phyloP scores from a whole-genome alignment of 768 basidiomycete genomes.

The Mrakia frigida region DNA sequence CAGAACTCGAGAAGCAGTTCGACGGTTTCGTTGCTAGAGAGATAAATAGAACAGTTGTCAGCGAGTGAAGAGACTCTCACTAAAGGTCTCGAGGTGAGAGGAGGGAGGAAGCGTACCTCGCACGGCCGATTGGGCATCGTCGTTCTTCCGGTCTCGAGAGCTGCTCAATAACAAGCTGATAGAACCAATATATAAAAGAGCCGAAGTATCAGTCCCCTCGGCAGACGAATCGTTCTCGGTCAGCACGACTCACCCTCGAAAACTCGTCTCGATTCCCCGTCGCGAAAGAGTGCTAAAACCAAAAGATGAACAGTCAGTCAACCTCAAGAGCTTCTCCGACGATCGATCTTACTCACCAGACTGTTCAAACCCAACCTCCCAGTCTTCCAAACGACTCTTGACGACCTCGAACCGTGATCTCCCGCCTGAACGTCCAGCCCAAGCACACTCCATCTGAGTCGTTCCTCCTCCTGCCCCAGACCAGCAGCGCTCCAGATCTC shows the following conservation, averaged over 20 bases:
- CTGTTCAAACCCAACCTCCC: constrained; percentile 79
- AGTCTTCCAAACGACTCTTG: constrained; percentile 69
- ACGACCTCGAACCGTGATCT: constrained; percentile 36
- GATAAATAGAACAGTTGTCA: not conserved
- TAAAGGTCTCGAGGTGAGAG: too few species aligned
- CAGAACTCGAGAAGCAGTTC: constrained; percentile 79
- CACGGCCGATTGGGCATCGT: constrained; percentile 74
- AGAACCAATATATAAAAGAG: not conserved
- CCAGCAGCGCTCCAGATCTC: constrained; percentile 65
- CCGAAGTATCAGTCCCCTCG: not conserved
- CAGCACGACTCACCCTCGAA: constrained; percentile 54
- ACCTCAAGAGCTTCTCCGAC: not conserved
- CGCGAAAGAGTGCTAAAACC: constrained; percentile 59
- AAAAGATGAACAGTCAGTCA: not conserved
- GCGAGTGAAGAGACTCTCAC: not conserved
- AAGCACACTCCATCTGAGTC: constrained; percentile 64
- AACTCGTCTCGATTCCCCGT: constrained; percentile 65
- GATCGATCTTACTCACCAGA: constrained; percentile 51
- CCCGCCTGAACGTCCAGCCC: constrained; percentile 55
- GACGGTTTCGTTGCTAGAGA: constrained; percentile 70
- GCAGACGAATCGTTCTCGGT: not conserved
- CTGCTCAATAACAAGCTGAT: constrained; percentile 73
- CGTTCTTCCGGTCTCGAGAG: constrained; percentile 65
- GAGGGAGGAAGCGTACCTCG: constrained; percentile 36
- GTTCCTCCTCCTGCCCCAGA: constrained; percentile 47